Evolutionary conservation across 495 filamentous ascomycete species (phyloP), one percentile per base, ranked within the genome.

Genomic region (Talaromyces wortmannii): DNA sequence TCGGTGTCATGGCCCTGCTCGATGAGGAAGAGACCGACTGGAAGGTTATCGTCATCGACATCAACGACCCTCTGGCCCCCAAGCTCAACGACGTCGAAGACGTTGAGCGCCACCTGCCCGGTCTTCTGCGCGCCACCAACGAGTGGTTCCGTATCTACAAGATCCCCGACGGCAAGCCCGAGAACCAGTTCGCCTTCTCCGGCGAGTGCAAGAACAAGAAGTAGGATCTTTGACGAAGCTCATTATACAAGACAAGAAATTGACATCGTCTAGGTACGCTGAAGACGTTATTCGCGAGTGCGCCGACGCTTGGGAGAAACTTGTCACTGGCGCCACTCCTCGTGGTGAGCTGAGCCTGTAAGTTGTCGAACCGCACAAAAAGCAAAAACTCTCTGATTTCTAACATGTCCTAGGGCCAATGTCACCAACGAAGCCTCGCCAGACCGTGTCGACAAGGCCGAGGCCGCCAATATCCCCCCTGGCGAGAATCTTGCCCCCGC

Each of bases 81-180:
- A 96, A 96, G 83, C 90, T 99, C 63, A 91, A 99, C 75, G 92
- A 97, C 73, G 87, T 99, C 63, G 95, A 97, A 82, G 95, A 99
- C 73, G 92, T 99, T 55, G 95, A 97, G 82, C 86, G 92, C 68
- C 95, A 97, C 81, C 88, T 99, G 23, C 95, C 95, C 45, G 95
- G 95, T 58, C 87, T 97, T 42, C 79, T 99, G 67, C 84, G 95
- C 60, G 95, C 95, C 67, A 97, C 94, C 69, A 99, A 99, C 70
- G 95, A 99, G 83, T 99, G 95, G 95, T 99, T 99, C 89, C 90
- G 95, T 74, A 97, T 99, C 83, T 99, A 99, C 86, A 97, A 97
- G 83, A 97, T 99, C 77, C 95, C 95, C 65, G 95, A 99, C 68
- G 95, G 95, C 81, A 99, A 97, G 91, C 92, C 92, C 64, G 94